Conservation (phyloP, 257 asterid species). For the Eucommia ulmoides region DNA sequence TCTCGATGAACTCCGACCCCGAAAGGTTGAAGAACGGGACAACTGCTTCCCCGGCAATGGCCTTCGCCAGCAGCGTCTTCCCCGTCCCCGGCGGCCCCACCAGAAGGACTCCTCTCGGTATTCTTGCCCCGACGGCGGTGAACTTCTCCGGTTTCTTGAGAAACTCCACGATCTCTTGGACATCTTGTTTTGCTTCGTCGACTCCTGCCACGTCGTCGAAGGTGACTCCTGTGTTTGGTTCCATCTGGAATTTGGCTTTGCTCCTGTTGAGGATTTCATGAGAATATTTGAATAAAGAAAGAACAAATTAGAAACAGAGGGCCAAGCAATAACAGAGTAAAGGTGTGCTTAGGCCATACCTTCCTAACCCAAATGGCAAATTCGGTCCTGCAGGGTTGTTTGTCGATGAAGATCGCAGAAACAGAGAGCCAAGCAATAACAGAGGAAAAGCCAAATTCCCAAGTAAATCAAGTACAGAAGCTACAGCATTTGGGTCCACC, state of each 20-base stretch:
- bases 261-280: constrained; percentile 18
- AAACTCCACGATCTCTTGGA: constrained; percentile 50
- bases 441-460: not conserved
- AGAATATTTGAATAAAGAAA: too few relatives aligned
- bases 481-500: too few relatives aligned
- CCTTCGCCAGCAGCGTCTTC: constrained; percentile 59
- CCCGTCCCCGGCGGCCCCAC: constrained; percentile 75
- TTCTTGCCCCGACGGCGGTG: constrained; percentile 49
- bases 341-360: too few relatives aligned
- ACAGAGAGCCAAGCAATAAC: not conserved
- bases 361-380: constrained; percentile 59
- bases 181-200: constrained; percentile 64
- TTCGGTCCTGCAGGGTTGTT: not conserved
- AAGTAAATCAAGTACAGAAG: not conserved
- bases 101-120: constrained; percentile 51
- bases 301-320: too few relatives aligned
- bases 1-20: constrained; percentile 67
- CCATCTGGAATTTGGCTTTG: constrained; percentile 66
- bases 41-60: constrained; percentile 68
- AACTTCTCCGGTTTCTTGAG: constrained; percentile 49
- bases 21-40: constrained; percentile 58
- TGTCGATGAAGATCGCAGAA: not conserved
- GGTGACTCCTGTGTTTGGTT: constrained; percentile 63
- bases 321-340: not conserved
- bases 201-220: constrained; percentile 74